phyloP scores from a whole-genome alignment of 352 stramenopile genomes.

The Ophiocytium majus region DNA sequence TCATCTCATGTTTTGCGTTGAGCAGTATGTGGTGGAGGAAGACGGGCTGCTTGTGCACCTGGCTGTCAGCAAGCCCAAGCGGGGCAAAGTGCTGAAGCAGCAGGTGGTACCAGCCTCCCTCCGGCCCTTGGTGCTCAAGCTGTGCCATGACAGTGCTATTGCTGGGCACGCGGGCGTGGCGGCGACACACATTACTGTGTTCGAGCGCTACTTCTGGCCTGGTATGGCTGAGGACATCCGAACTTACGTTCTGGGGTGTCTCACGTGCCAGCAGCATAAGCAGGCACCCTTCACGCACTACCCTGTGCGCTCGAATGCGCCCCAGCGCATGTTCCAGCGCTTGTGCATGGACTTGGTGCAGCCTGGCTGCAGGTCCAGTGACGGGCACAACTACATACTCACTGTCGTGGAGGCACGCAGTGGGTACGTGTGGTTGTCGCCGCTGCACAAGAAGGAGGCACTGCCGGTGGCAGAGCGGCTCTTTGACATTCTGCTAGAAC shows the following conservation, averaged over 20 bases:
- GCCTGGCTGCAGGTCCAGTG: not conserved
- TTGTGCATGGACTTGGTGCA: not conserved
- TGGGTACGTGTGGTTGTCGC: not conserved
- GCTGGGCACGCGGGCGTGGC: not conserved
- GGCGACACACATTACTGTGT: not conserved
- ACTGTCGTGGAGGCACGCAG: not conserved
- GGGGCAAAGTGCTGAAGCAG: not conserved
- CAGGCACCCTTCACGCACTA: not conserved
- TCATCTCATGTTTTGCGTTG: not conserved
- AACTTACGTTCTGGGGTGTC: not conserved
- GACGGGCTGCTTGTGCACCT: not conserved
- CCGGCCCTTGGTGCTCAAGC: not conserved
- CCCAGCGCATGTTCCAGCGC: not conserved
- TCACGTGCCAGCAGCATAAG: not conserved
- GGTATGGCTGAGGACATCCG: not conserved
- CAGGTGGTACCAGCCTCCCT: not conserved
- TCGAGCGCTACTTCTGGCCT: not conserved
- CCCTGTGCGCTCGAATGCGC: too few relatives aligned
- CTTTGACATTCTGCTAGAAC: not conserved
- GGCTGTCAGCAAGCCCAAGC: not conserved
- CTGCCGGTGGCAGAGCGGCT: not conserved
- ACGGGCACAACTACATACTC: not conserved
- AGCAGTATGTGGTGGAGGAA: not conserved
- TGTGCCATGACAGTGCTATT: not conserved
- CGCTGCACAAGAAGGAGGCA: not conserved